These are phyloP conservation scores for Pisolithus sp. DNA, from an alignment of 768 basidiomycete species.

Conservation along the genomic window DNA sequence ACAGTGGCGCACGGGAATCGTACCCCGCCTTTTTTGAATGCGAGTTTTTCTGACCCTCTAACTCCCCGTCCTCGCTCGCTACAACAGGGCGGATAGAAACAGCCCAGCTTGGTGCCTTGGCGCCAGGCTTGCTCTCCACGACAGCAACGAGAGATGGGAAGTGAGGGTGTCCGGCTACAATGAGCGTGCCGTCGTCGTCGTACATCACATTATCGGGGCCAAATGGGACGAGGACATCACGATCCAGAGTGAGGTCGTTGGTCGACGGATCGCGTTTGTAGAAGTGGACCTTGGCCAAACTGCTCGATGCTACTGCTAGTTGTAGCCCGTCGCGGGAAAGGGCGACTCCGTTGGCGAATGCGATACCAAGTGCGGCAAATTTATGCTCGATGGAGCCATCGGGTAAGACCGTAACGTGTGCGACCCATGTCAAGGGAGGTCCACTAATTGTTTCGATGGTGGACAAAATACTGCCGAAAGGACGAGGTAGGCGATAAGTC, in stretches of 20 bases:
- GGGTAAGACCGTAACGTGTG: slow-evolving; percentile 44
- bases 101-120: slow-evolving; percentile 53
- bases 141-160: slow-evolving; percentile 46
- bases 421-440: slow-evolving; percentile 55
- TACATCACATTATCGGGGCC: slow-evolving; percentile 56
- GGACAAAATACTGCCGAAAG: slow-evolving; percentile 45
- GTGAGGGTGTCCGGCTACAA: slow-evolving; percentile 64
- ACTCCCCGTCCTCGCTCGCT: background rate
- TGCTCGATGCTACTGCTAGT: slow-evolving; percentile 54
- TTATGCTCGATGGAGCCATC: slow-evolving; percentile 28
- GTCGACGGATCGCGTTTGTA: slow-evolving; percentile 44
- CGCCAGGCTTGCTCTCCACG: slow-evolving; percentile 37
- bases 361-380: slow-evolving; percentile 40
- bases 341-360: slow-evolving; percentile 68
- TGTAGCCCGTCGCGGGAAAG: slow-evolving; percentile 44
- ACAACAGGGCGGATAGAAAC: slow-evolving; percentile 33
- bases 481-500: slow-evolving; percentile 51
- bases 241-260: slow-evolving; percentile 35
- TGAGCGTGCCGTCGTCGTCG: slow-evolving; percentile 39
- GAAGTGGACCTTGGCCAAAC: slow-evolving; percentile 40
- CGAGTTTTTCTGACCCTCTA: background rate
- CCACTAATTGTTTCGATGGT: slow-evolving; percentile 48
- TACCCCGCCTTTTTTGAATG: slow-evolving; percentile 16
- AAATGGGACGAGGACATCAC: slow-evolving; percentile 49
- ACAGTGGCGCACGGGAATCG: slow-evolving; percentile 42